Base-by-base conservation (phyloP, 2,329 filamentous ascomycete species). In the Claviceps cyperi region DNA sequence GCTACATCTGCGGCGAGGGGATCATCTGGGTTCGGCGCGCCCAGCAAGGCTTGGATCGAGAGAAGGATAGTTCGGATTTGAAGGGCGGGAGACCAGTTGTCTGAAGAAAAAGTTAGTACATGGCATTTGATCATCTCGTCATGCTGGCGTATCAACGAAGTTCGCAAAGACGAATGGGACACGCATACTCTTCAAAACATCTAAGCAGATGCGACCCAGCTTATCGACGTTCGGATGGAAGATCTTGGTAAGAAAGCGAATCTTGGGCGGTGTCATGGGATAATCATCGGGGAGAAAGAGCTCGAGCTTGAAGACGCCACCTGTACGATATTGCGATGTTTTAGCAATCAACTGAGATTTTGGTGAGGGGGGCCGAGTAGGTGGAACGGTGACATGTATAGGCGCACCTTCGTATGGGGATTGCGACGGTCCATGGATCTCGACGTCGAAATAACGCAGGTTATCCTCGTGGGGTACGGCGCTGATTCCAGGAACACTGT, bases 161-260 rank as follows among this genome's bases (percentile, higher is more conserved):
- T 14, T 43, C 15, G 19, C 21, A 14, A 19, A 5, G 2, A n/a
- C 36, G 4, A 4, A 24, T 37, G 8, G 14, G 38, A 11, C 5
- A 11, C 8, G 59, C 78, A 59, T 73, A 94, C 92, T 95, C 75
- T 98, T 98, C 51, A 98, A 72, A 36, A 98, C 92, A 65, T 98
- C 92, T 47, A 98, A 73, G 65, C 94, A 98, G 69, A 98, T 98
- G 53, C 92, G 85, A 53, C 92, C 92, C 2, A 98, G 80, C 69
- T 94, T 94, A 67, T 98, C 92, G 59, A 98, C 96, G 66, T 98
- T 98, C 48, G 92, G 92, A 67, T 98, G 94, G 70, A 97, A 98
- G 67, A 98, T 97, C 72, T 95, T 96, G 60, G 94, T 98, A 48
- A 98, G 76, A 70, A 98, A 98, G 50, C 92, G 86, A 63, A 98